phyloP scores from a whole-genome alignment of 2,329 filamentous ascomycete species.

The Colletotrichum sp. region DNA sequence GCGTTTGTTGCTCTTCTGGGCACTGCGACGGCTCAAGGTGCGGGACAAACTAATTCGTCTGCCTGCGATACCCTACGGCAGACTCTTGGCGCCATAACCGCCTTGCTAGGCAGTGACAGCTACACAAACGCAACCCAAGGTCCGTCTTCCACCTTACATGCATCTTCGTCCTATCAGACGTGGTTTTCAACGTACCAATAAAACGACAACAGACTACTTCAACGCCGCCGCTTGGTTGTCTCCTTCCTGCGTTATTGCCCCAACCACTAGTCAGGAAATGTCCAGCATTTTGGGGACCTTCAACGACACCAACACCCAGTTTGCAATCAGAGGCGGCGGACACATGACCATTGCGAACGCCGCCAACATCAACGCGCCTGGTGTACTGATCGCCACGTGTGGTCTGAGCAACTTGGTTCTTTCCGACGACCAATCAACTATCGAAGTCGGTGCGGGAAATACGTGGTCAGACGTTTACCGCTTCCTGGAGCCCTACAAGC shows the following conservation, averaged over 20 bases:
- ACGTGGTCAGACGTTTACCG: not conserved
- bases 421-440: not conserved
- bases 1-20: not conserved
- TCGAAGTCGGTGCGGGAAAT: not conserved
- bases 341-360: not conserved
- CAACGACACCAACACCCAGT: not conserved
- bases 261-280: not conserved
- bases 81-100: not conserved
- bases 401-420: not conserved
- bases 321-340: not conserved
- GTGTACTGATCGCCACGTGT: not conserved
- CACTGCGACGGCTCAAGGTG: not conserved
- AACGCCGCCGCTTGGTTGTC: not conserved
- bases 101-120: not conserved
- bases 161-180: not conserved
- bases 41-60: not conserved
- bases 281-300: not conserved
- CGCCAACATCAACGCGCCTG: not conserved
- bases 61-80: not conserved
- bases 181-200: fast-evolving
- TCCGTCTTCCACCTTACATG: not conserved
- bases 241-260: not conserved
- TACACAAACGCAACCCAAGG: not conserved
- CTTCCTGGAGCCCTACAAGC: not conserved
- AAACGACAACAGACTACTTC: not conserved